Evolutionary conservation across 2,329 filamentous ascomycete species (phyloP), one percentile per base, ranked within the genome.

Genomic region (Fusarium multiceps): DNA sequence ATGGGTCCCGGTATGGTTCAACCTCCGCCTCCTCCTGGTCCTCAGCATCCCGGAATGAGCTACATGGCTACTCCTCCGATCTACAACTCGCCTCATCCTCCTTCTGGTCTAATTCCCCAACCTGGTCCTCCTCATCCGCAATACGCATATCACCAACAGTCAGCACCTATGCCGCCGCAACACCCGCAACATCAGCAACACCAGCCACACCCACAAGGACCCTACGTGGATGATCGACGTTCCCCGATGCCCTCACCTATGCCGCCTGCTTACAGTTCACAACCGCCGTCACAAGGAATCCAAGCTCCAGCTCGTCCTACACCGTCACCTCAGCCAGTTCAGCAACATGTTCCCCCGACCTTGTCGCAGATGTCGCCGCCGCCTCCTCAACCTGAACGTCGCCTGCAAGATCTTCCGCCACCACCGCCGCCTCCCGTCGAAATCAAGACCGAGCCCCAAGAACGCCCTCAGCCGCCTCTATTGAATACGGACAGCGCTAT

Each of bases 41-140:
- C 86, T 34, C 84, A 85, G 28, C 79, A 81, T 64, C 76, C 76
- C 75, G 92, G 88, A 57, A 97, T 92, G 79, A 88, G 92, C 6
- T 98, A 94, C 77, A 93, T 97, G 85, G 90, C 92, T 5, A 94
- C 96, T 68, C 92, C 92, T 41, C 89, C 92, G 34, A 93, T 97
- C 72, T 97, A 97, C 80, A 93, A 93, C 74, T 89, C 82, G 81
- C 84, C 74, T 71, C 32, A 78, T 73, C 62, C 70, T 28, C 56
- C 69, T 40, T 53, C 69, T 13, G 18, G 58, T 46, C 53, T 77
- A 56, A 63, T 76, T 64, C 67, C 72, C 42, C 71, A 74, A 47
- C 72, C 72, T 40, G 61, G 55, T 12, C 48, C 60, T 25, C 59
- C 68, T 37, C 58, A 55, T 32, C 68, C 60, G 12, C 72, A 72